phyloP scores from a whole-genome alignment of 2,329 filamentous ascomycete genomes.

The Trichoderma arundinaceum region DNA sequence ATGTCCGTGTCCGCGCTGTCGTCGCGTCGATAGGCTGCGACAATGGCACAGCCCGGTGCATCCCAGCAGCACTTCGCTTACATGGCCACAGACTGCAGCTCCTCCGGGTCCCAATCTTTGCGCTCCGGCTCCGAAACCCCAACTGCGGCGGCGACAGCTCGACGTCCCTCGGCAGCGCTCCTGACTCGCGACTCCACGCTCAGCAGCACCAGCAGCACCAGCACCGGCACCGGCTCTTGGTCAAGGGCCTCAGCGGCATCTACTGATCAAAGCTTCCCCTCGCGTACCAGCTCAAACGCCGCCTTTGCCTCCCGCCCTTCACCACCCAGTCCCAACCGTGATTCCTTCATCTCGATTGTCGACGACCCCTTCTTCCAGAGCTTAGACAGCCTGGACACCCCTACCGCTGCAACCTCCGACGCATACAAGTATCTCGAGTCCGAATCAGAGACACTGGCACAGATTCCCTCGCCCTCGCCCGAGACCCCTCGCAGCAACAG shows the following conservation, averaged over 20 bases:
- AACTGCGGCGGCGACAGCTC: conserved; percentile 34
- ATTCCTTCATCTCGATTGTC: conserved; percentile 59
- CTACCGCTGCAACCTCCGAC: conserved; percentile 40
- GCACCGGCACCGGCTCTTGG: conserved; percentile 25
- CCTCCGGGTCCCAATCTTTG: conserved; percentile 24
- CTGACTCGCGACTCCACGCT: conserved; percentile 37
- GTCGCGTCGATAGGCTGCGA: conserved; percentile 42
- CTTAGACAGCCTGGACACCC: conserved; percentile 53
- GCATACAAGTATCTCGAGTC: conserved; percentile 38
- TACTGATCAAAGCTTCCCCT: conserved; percentile 34
- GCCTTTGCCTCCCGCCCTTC: conserved; percentile 6
- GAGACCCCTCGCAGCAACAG: conserved; percentile 40
- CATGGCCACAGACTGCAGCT: conserved; percentile 32
- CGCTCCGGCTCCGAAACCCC: conserved; percentile 28
- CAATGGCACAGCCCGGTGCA: conserved; percentile 40
- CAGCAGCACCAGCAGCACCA: conserved; percentile 32
- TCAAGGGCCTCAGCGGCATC: conserved; percentile 24
- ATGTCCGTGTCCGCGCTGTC: conserved; percentile 38
- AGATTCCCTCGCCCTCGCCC: conserved; percentile 38
- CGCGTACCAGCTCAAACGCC: conserved; percentile 29
- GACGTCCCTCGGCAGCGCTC: conserved; percentile 12
- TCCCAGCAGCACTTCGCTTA: conserved; percentile 33
- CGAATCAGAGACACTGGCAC: conserved; percentile 37
- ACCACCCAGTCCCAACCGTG: conserved; percentile 46
- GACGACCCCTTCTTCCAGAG: conserved; percentile 62